Conservation (phyloP, 495 filamentous ascomycete genomes). For the Massariosphaeria phaeospora region DNA sequence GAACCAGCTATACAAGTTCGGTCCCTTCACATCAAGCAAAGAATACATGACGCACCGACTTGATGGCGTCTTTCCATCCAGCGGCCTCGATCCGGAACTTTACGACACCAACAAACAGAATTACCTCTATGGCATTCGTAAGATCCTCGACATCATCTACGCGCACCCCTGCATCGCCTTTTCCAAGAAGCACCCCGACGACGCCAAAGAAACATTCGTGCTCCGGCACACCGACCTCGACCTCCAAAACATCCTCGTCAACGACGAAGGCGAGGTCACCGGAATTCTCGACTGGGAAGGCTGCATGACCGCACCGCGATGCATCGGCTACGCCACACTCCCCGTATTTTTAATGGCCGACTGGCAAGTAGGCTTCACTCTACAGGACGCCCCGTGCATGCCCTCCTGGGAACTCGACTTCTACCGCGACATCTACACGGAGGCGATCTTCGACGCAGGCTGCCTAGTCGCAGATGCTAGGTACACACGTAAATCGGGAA, state of each 20-base stretch:
- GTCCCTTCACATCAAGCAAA: neutral
- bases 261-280: constrained; percentile 40
- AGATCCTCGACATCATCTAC: constrained; percentile 32
- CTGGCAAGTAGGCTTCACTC: no score
- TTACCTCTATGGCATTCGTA: constrained; percentile 15
- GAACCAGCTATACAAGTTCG: neutral
- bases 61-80: neutral
- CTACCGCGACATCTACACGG: constrained; percentile 4
- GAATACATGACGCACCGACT: no score
- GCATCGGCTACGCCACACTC: constrained; percentile 34
- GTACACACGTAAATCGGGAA: neutral
- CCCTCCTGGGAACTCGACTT: neutral
- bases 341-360: constrained; percentile 37
- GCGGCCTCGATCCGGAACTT: neutral
- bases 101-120: neutral
- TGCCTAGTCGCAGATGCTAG: neutral
- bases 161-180: constrained; percentile 6
- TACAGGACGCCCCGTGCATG: no score
- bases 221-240: constrained; percentile 42
- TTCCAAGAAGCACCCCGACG: constrained; percentile 9
- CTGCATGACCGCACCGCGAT: constrained; percentile 36
- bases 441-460: neutral
- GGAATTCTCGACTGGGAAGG: constrained; percentile 48
- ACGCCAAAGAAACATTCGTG: constrained; percentile 32
- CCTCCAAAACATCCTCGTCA: constrained; percentile 41